A percentile compares a stretch with the other conserved stretches of the same genome.
These are phyloP conservation scores for Diaporthe caulivora DNA, from an alignment of 2,329 filamentous ascomycete genomes.

Conservation along the genomic window DNA sequence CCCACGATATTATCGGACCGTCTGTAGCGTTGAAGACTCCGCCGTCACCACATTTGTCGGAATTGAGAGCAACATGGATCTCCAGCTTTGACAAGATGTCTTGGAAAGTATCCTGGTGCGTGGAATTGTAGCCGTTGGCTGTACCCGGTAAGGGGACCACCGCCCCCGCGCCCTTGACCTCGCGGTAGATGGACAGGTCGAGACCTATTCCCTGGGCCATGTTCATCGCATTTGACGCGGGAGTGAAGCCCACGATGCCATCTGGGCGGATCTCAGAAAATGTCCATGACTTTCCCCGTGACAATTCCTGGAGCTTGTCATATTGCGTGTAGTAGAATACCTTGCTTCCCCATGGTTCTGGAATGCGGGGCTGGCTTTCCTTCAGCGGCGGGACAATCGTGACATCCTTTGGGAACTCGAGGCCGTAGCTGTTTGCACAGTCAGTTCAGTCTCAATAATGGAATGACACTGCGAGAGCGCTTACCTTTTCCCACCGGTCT, in stretches of 20 bases:
- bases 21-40: background rate
- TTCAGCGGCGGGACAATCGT: background rate
- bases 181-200: background rate
- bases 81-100: background rate
- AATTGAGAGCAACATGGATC: background rate
- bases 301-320: background rate
- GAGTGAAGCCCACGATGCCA: background rate
- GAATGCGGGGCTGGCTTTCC: conserved; percentile 2
- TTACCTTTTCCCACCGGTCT: background rate
- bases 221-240: conserved; percentile 1
- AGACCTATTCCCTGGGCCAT: background rate
- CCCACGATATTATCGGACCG: background rate
- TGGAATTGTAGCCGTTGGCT: background rate
- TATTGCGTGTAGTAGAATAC: conserved; percentile 9
- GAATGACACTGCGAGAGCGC: background rate
- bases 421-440: background rate
- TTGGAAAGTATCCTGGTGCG: conserved; percentile 1
- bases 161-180: background rate
- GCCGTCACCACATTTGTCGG: background rate
- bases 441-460: background rate
- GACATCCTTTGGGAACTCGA: conserved; percentile 1
- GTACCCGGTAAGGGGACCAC: background rate
- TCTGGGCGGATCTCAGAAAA: background rate
- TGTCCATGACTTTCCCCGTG: background rate
- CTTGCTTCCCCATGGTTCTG: conserved; percentile 5